A percentile compares a stretch with the other conserved stretches of the same genome.
These are phyloP conservation scores for Gossypium davidsonii DNA, from an alignment of 441 rosid genomes.

Conservation along the genomic window DNA sequence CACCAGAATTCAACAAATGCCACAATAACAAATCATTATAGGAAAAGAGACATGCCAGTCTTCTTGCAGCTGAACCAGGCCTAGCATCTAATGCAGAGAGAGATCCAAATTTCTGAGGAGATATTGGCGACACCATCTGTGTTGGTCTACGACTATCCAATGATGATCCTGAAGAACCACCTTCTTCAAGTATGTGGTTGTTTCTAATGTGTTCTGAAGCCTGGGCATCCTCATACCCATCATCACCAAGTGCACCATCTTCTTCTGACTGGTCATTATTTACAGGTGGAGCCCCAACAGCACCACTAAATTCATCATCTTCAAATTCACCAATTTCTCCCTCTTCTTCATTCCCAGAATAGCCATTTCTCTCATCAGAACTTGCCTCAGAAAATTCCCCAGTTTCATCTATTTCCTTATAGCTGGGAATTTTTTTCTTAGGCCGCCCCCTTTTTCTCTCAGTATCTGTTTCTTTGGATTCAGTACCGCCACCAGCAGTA, in stretches of 20 bases:
- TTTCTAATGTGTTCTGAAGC: slow-evolving; percentile 49
- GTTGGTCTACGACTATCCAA: slow-evolving; percentile 59
- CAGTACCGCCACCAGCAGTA: slow-evolving; percentile 40
- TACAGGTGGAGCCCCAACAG: slow-evolving; percentile 48
- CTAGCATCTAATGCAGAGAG: slow-evolving; percentile 94
- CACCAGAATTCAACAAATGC: slow-evolving; percentile 8
- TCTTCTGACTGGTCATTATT: slow-evolving; percentile 77
- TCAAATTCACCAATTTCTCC: slow-evolving; percentile 78
- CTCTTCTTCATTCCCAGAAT: slow-evolving; percentile 86
- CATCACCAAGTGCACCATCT: slow-evolving; percentile 52
- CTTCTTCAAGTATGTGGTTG: slow-evolving; percentile 49
- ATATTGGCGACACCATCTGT: slow-evolving; percentile 71
- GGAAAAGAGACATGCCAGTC: slow-evolving; percentile 53
- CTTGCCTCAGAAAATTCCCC: slow-evolving; percentile 89
- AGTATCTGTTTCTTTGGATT: slow-evolving; percentile 46
- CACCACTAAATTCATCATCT: slow-evolving; percentile 77
- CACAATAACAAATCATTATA: slow-evolving; percentile 13
- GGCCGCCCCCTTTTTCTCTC: slow-evolving; percentile 91
- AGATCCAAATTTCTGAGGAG: slow-evolving; percentile 91
- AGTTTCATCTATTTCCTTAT: slow-evolving; percentile 90
- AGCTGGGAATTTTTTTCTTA: slow-evolving; percentile 77
- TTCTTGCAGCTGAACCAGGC: slow-evolving; percentile 77
- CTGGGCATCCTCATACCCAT: slow-evolving; percentile 51
- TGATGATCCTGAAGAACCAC: slow-evolving; percentile 90
- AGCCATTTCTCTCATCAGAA: slow-evolving; percentile 78